Conservation (phyloP, 768 basidiomycete genomes). For the Trametes villosa region DNA sequence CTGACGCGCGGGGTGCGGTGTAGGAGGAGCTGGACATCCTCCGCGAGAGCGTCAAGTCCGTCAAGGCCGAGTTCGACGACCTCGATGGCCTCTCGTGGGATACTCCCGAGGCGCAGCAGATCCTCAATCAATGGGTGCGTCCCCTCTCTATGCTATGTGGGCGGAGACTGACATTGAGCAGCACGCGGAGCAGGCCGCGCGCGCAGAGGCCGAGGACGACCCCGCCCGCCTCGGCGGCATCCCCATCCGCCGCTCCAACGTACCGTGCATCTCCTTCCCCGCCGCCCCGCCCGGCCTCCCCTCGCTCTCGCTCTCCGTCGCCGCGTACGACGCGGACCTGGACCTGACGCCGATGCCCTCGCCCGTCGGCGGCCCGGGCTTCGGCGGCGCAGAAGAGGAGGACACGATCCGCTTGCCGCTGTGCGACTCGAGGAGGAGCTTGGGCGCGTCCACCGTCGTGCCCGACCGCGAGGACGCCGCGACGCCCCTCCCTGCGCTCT, state of each 20-base stretch:
- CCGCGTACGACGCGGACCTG: too few species aligned
- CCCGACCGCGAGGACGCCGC: background rate
- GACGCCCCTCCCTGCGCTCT: background rate
- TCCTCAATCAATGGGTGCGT: constrained; percentile 17
- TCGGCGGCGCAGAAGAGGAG: background rate
- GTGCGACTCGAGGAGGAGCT: background rate
- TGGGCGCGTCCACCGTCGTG: constrained; percentile 1
- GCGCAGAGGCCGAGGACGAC: background rate
- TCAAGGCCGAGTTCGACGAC: constrained; percentile 16
- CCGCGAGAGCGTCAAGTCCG: constrained; percentile 11
- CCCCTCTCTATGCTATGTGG: background rate
- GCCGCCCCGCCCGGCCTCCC: background rate
- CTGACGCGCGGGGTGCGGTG: background rate
- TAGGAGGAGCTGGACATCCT: constrained; percentile 15
- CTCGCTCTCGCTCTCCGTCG: background rate
- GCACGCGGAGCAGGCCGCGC: constrained; percentile 4
- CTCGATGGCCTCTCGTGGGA: constrained; percentile 24
- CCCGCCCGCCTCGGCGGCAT: background rate
- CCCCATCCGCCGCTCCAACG: background rate
- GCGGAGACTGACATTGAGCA: background rate
- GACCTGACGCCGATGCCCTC: too few species aligned
- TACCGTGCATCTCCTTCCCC: background rate
- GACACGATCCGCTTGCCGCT: constrained; percentile 6
- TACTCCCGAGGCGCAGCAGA: constrained; percentile 5
- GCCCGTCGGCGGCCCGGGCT: background rate